These are phyloP conservation scores for Pistacia atlantica DNA, from an alignment of 345 rosid species.

Conservation along the genomic window DNA sequence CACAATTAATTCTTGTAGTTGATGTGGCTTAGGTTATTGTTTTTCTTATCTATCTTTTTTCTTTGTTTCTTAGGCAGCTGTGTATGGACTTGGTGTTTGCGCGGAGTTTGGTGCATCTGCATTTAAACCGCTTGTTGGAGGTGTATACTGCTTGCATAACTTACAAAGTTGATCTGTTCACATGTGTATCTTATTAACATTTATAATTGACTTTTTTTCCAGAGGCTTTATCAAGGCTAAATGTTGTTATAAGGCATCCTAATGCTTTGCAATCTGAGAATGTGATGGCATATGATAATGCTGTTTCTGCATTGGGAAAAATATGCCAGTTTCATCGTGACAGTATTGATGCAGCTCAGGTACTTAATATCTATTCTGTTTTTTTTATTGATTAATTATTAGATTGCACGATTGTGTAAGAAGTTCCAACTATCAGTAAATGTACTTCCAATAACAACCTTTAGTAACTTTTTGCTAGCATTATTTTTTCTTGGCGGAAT, in stretches of 20 bases:
- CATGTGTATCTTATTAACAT: constrained; percentile 18
- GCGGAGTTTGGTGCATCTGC: constrained; percentile 95
- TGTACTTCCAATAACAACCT: background rate
- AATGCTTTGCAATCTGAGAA: constrained; percentile 83
- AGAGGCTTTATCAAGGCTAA: constrained; percentile 97
- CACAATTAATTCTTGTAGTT: constrained; percentile 6
- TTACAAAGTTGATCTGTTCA: background rate
- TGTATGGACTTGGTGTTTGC: constrained; percentile 99
- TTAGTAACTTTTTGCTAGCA: background rate
- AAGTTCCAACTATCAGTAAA: background rate
- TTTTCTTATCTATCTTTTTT: constrained; percentile 18
- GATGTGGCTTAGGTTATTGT: constrained; percentile 4
- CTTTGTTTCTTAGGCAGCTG: constrained; percentile 76
- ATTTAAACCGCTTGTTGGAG: constrained; percentile 96
- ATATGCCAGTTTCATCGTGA: constrained; percentile 90
- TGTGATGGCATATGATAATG: constrained; percentile 98
- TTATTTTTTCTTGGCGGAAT: background rate
- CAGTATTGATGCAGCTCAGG: constrained; percentile 90
- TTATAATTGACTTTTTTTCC: constrained; percentile 33
- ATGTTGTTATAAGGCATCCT: constrained; percentile 80
- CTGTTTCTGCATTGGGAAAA: constrained; percentile 98
- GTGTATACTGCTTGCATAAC: constrained; percentile 37
- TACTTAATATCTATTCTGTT: constrained; percentile 24
- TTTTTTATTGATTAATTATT: background rate
- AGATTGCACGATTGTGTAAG: background rate